These are phyloP conservation scores for Leishmania amazonensis DNA, from an alignment of 208 protist genomes.

Conservation along the genomic window DNA sequence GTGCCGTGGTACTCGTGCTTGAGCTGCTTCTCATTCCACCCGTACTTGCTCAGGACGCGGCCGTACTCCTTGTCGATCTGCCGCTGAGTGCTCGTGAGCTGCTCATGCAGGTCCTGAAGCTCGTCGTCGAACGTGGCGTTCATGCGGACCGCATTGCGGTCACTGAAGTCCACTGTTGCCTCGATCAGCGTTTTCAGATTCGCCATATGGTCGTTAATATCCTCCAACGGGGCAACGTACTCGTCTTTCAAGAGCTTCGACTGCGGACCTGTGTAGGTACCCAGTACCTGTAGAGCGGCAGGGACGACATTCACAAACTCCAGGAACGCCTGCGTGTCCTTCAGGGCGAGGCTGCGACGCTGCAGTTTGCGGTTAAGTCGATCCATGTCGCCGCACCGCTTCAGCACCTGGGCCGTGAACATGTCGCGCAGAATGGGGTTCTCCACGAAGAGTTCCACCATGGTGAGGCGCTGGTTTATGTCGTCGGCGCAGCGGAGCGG, in stretches of 20 bases:
- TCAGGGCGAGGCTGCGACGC: constrained; percentile 70
- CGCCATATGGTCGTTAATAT: constrained; percentile 80
- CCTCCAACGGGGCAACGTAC: constrained; percentile 86
- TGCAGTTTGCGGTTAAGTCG: constrained; percentile 93
- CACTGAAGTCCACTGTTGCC: constrained; percentile 79
- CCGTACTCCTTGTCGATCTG: constrained; percentile 84
- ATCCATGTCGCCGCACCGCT: constrained; percentile 94
- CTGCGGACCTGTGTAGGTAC: constrained; percentile 64
- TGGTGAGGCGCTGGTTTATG: constrained; percentile 93
- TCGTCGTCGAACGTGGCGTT: constrained; percentile 95
- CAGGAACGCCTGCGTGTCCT: constrained; percentile 90
- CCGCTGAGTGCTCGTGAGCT: constrained; percentile 59
- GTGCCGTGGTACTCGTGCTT: constrained; percentile 90
- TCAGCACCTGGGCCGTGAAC: constrained; percentile 82
- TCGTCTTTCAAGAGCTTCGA: constrained; percentile 82
- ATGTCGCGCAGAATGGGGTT: constrained; percentile 84
- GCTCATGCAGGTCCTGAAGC: constrained; percentile 81
- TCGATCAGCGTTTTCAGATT: constrained; percentile 86
- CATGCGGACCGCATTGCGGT: constrained; percentile 84
- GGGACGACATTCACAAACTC: constrained; percentile 80
- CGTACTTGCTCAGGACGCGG: constrained; percentile 62
- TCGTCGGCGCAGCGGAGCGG: constrained; percentile 91
- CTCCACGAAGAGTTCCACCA: constrained; percentile 95
- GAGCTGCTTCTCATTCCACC: constrained; percentile 90
- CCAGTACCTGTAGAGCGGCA: constrained; percentile 64